These are phyloP conservation scores for Cyanidiococcus yangmingshanensis DNA, from an alignment of 23 red algal species.

Conservation along the genomic window DNA sequence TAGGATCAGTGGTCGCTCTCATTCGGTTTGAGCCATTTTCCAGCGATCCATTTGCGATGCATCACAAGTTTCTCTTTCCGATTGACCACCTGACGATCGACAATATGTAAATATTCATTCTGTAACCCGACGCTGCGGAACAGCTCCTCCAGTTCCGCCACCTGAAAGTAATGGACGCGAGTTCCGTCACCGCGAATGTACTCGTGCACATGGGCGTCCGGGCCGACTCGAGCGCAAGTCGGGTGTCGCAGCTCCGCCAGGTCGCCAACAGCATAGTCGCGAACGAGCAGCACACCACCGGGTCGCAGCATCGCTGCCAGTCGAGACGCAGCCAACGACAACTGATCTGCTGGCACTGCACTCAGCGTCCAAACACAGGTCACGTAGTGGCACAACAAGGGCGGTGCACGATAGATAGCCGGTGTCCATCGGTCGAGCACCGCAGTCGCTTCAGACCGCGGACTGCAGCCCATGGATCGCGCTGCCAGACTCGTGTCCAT, in stretches of 20 bases:
- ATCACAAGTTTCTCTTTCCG: conserved; percentile 57
- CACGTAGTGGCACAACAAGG: conserved; percentile 32
- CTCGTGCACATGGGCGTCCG: conserved; percentile 24
- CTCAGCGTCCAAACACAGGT: conserved; percentile 74
- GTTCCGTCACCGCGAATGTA: conserved; percentile 76
- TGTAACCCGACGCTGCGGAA: conserved; percentile 39
- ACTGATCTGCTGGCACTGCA: conserved; percentile 34
- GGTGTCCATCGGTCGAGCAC: not conserved
- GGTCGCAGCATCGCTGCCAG: conserved; percentile 33
- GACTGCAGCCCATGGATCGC: not conserved
- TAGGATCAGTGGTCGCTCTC: too few relatives aligned
- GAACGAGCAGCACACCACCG: conserved; percentile 60
- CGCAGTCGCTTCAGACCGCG: not conserved
- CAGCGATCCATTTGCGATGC: conserved; percentile 71
- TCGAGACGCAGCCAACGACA: conserved; percentile 23
- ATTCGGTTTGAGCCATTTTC: conserved; percentile 31
- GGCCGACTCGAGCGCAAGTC: conserved; percentile 30
- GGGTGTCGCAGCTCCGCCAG: conserved; percentile 54
- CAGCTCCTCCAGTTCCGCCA: conserved; percentile 35
- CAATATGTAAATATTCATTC: conserved; percentile 27
- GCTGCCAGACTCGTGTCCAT: not conserved
- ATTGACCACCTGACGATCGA: conserved; percentile 39
- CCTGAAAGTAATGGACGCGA: conserved; percentile 77
- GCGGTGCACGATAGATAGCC: conserved; percentile 5
- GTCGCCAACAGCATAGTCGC: conserved; percentile 88